Evolutionary conservation across 2,329 filamentous ascomycete genomes (phyloP), one percentile per base, ranked within the genome.

Genomic region (Sarocladium brachiariae): DNA sequence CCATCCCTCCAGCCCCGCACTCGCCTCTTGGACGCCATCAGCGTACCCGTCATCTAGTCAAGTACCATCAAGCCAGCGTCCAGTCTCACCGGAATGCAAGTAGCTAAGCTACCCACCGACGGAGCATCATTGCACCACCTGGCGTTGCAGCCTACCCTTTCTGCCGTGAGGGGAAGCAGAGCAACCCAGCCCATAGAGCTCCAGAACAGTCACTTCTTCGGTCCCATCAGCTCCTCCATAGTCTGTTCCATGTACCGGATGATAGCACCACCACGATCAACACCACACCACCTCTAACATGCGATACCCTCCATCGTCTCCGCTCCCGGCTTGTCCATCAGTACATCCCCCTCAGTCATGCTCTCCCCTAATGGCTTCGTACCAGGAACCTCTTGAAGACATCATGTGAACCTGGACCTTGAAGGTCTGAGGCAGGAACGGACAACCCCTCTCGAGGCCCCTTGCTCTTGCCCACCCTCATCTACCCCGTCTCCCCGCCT

Each of bases 401-500:
- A 47, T 47, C 43, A 47, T 31, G 43, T 47, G 43, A 18, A 35
- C 27, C 27, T 30, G 27, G 27, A 30, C 7, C 27, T 30, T 30
- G 27, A 43, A 47, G 43, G 16, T 47, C 46, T 49, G 46, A 49
- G 46, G 46, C 46, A 49, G 46, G 46, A 35, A 49, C 19, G 21
- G 30, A 3, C 30, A 27, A 35, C 46, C 43, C 43, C 43, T 33
- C 43, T 47, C 43, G 24, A 30, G 18, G 27, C 43, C 43, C 43
- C 43, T 47, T 47, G 43, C 34, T 53, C 35, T 53, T 57, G 46
- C 56, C 55, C 45, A 37, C 56, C 55, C 48, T 53, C 55, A 56
- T 64, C 66, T 65, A 61, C 57, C 55, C 55, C 51, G 58, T 55
- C 57, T 60, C 60, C 61, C 63, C 60, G 59, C 57, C 38, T 52